Evolutionary conservation across 2,329 filamentous ascomycete genomes (phyloP).

Genomic region (Xylariales sp.): DNA sequence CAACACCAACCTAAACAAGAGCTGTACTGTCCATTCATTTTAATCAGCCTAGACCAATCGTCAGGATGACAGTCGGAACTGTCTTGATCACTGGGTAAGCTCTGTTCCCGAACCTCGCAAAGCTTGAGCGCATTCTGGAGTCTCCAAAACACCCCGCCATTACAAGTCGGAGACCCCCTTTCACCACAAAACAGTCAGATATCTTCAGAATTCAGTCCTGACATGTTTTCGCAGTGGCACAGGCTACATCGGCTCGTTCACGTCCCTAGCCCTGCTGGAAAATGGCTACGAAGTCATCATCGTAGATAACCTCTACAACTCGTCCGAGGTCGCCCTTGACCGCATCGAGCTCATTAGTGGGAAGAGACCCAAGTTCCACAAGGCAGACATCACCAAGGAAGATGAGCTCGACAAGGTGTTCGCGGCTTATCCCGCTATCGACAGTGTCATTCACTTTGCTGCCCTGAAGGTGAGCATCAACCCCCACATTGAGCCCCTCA

Average conservation of each 20-base stretch:
- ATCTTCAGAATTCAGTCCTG: too few species aligned
- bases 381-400: slow-evolving; percentile 85
- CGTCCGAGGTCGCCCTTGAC: slow-evolving; percentile 83
- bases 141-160: too few species aligned
- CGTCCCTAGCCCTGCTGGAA: slow-evolving; percentile 82
- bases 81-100: slow-evolving; percentile 88
- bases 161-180: too few species aligned
- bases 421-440: slow-evolving; percentile 81
- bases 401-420: slow-evolving; percentile 82
- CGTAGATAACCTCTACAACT: slow-evolving; percentile 96
- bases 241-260: slow-evolving; percentile 99
- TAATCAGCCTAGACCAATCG: too few species aligned
- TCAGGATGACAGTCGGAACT: slow-evolving; percentile 73
- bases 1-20: too few species aligned
- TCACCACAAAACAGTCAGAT: too few species aligned
- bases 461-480: slow-evolving; percentile 72
- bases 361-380: slow-evolving; percentile 78
- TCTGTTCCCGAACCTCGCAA: neutral
- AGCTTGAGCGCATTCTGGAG: too few species aligned
- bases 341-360: slow-evolving; percentile 92
- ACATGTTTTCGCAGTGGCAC: too few species aligned
- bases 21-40: too few species aligned
- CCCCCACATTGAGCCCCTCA: neutral
- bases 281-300: slow-evolving; percentile 96
- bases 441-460: slow-evolving; percentile 98